phyloP scores from a whole-genome alignment of 768 basidiomycete genomes.

The Tricholoma flavovirens region DNA sequence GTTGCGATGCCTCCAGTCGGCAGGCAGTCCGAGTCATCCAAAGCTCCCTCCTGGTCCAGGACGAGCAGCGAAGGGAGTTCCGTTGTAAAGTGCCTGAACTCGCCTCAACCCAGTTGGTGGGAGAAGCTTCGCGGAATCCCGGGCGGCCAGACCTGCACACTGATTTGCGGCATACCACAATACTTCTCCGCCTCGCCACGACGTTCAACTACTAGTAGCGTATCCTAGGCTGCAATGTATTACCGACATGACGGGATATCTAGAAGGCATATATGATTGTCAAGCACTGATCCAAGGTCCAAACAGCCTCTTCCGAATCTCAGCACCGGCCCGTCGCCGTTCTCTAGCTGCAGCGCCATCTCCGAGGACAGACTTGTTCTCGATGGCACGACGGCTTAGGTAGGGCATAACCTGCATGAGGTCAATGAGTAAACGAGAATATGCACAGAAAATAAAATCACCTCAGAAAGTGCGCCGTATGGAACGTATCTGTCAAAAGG shows the following conservation, averaged over 20 bases:
- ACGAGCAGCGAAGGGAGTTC: no score
- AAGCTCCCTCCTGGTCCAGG: no score
- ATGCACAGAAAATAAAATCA: conserved; percentile 17
- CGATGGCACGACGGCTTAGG: conserved; percentile 79
- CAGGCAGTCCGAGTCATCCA: no score
- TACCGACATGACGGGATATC: not conserved
- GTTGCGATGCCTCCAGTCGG: no score
- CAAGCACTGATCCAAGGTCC: conserved; percentile 14
- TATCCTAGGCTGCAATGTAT: no score
- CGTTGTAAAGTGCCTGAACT: no score
- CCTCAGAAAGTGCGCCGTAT: conserved; percentile 67
- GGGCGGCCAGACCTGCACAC: no score
- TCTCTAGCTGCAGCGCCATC: conserved; percentile 63
- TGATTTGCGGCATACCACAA: no score
- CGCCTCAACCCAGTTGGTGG: no score
- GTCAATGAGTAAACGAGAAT: not conserved
- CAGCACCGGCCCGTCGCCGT: conserved; percentile 45
- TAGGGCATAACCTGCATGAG: conserved; percentile 76
- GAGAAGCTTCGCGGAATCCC: no score
- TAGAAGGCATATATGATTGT: not conserved
- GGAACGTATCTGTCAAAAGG: conserved; percentile 55
- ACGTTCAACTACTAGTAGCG: not conserved
- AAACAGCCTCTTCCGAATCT: conserved; percentile 44
- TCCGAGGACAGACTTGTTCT: conserved; percentile 88
- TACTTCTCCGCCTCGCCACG: no score